Base-by-base conservation (phyloP, 306 rosid genomes). In the Pueraria montana region DNA sequence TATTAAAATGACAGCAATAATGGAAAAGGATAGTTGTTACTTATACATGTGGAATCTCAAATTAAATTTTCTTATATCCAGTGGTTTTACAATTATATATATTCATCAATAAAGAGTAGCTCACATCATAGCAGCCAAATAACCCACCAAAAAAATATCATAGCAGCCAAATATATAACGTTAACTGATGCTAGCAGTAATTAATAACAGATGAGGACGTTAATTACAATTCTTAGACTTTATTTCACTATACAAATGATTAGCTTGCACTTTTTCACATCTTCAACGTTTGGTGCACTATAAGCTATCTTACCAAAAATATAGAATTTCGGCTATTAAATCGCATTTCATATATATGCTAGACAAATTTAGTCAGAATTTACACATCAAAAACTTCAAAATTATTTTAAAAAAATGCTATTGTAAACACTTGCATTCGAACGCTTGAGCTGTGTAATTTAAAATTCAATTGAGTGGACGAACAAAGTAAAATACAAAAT, bases 1-100 rank as follows among this genome's bases (percentile, higher is more conserved):
- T 53, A 53, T 38, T 23, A 10, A 87, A 36, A 83, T 86, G 85
- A 85, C 56, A 68, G 85, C 84, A 73, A 11, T 36, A 36, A 32
- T 32, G 2, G 30, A 30, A 53, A 63, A 32, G 14, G 40, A 30
- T 20, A 62, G 27, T 11, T 18, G 62, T 81, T 16, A 27, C 9
- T 27, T 77, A 14, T n/a, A 5, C 32, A 34, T 18, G 2, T 48
- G 26, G 20, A 13, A 11, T 9, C 49, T 23, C 34, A 58, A 34
- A 46, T 2, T 23, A 2, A 18, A 17, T 13, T 36, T 40, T 43
- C 45, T 42, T 5, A 23, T 5, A 21, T 14, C 36, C n/a, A 2
- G 34, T 40, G 71, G 11, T 38, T 71, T 27, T 26, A n/a, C 23
- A n/a, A 68, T 50, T 11, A 40, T 26, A n/a, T 38, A 38, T 38